Evolutionary conservation across 257 asterid genomes (phyloP).

Genomic region (Fraxinus anomala): DNA sequence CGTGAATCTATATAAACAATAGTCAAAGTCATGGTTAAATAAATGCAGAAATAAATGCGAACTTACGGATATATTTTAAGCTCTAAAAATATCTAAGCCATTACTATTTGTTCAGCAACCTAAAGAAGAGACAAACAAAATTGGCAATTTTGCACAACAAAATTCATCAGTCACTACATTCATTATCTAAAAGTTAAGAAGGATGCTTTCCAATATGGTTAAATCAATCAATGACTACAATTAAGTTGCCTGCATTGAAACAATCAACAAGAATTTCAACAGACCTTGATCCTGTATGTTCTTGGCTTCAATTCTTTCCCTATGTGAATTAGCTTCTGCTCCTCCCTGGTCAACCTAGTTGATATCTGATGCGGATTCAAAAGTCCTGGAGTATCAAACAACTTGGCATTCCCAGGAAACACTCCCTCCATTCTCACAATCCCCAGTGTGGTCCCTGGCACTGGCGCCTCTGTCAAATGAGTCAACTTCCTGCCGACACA

Average conservation of each 20-base stretch:
- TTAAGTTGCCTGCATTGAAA: background rate
- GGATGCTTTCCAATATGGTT: background rate
- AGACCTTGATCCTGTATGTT: conserved; percentile 87
- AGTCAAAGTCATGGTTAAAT: background rate
- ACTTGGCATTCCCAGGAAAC: conserved; percentile 79
- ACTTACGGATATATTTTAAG: background rate
- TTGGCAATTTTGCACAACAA: conserved; percentile 4
- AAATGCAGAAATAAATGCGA: background rate
- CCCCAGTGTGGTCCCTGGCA: conserved; percentile 89
- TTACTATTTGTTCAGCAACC: background rate
- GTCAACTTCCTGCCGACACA: conserved; percentile 54
- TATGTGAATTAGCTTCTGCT: conserved; percentile 63
- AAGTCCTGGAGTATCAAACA: conserved; percentile 92
- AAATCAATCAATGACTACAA: conserved; percentile 13
- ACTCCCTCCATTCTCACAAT: conserved; percentile 86
- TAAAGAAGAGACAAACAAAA: conserved; percentile 1
- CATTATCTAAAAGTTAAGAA: conserved; percentile 3
- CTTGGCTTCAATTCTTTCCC: conserved; percentile 81
- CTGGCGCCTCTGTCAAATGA: conserved; percentile 85
- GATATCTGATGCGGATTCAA: conserved; percentile 87
- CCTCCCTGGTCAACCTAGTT: conserved; percentile 70
- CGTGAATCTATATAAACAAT: background rate
- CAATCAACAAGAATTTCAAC: conserved; percentile 16
- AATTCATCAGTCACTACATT: conserved; percentile 2
- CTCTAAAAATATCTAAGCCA: conserved; percentile 8